Conservation (phyloP, 2,329 filamentous ascomycete species). For the Diaporthe batatas region DNA sequence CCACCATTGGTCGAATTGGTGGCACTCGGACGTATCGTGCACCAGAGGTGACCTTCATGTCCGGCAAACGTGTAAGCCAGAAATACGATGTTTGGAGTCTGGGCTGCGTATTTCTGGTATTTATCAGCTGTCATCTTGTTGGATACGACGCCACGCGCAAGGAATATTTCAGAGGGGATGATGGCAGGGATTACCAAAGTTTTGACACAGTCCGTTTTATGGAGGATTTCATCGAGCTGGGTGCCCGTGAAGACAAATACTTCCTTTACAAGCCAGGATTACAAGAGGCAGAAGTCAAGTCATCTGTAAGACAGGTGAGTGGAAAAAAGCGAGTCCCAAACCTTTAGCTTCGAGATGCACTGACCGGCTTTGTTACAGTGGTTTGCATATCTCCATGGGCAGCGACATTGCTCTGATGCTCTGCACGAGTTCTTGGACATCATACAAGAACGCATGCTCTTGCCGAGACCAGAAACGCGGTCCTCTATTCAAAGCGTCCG, state of each 20-base stretch:
- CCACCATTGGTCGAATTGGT: not conserved
- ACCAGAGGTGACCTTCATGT: not conserved
- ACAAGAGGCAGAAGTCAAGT: constrained; percentile 7
- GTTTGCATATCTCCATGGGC: constrained; percentile 5
- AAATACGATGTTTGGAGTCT: constrained; percentile 9
- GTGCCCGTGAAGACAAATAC: no score
- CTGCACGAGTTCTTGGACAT: constrained; percentile 6
- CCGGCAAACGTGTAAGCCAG: not conserved
- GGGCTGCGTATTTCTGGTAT: constrained; percentile 14
- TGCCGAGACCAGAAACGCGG: no score
- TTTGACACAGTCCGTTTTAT: not conserved
- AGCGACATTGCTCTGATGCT: not conserved
- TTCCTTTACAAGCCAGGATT: not conserved
- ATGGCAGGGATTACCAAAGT: not conserved
- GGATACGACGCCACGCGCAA: constrained; percentile 1
- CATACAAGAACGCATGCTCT: constrained; percentile 7
- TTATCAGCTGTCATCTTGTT: constrained; percentile 2
- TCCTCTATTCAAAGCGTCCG: no score
- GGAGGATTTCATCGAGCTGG: not conserved
- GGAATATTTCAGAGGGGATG: not conserved
- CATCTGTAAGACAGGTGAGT: not conserved
- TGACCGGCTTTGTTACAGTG: not conserved
- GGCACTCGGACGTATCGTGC: constrained; percentile 1
- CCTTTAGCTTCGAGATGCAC: not conserved
- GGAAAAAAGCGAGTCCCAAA: not conserved